These are phyloP conservation scores for Effrenium voratum DNA, from an alignment of 73 alveolate species.

Conservation along the genomic window DNA sequence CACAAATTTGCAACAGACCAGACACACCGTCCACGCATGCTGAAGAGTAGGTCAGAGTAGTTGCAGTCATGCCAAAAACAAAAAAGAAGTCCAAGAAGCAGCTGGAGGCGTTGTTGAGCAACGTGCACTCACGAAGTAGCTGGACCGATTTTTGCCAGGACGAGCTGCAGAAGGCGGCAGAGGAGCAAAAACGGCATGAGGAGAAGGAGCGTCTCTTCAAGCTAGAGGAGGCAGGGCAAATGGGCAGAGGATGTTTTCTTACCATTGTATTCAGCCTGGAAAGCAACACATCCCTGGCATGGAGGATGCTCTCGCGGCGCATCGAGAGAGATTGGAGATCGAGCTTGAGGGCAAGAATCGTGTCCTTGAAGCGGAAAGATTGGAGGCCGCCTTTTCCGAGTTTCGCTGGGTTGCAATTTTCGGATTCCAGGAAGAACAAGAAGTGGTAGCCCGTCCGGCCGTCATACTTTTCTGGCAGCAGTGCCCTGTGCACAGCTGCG, in stretches of 20 bases:
- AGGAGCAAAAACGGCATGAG: conserved; percentile 81
- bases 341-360: conserved; percentile 84
- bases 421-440: conserved; percentile 51
- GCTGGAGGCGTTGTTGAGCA: conserved; percentile 40
- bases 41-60: no score
- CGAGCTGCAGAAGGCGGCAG: conserved; percentile 84
- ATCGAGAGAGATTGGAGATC: conserved; percentile 76
- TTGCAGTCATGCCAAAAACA: conserved; percentile 44
- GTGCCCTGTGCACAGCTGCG: background rate
- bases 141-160: conserved; percentile 43
- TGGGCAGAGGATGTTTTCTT: background rate
- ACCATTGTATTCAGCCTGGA: background rate
- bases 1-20: no score
- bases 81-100: conserved; percentile 90
- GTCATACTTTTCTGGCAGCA: background rate
- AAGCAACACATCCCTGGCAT: background rate
- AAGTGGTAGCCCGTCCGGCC: conserved; percentile 53
- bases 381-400: conserved; percentile 27
- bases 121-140: no score
- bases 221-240: conserved; percentile 47
- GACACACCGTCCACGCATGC: no score
- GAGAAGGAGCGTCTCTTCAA: conserved; percentile 82
- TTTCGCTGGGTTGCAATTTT: background rate
- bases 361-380: conserved; percentile 67
- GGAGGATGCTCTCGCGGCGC: conserved; percentile 71